A percentile compares a stretch with the other conserved stretches of the same genome.
Evolutionary conservation across 1,284 basidiomycete genomes (phyloP).

Genomic region (Meira miltonrushii): DNA sequence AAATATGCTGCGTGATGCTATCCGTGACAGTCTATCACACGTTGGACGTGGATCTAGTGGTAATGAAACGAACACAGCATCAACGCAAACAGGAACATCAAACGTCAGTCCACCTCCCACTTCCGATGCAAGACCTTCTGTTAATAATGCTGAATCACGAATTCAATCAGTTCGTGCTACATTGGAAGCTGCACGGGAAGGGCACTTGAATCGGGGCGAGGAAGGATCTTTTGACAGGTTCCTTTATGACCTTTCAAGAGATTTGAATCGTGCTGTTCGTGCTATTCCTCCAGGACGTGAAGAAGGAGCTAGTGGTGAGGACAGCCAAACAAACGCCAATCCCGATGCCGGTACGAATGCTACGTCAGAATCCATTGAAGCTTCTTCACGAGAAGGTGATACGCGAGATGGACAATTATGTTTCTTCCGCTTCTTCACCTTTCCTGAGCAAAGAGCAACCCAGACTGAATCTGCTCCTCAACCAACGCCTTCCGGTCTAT

Average conservation of each 20-base stretch:
- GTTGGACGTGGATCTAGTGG: neutral
- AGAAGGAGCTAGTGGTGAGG: neutral
- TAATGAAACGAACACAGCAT: too few species aligned
- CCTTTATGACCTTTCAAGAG: slow-evolving; percentile 11
- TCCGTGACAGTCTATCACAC: neutral
- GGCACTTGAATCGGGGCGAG: slow-evolving; percentile 4
- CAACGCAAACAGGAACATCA: too few species aligned
- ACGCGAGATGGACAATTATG: slow-evolving; percentile 17
- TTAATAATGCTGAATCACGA: neutral
- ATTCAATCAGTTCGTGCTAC: slow-evolving; percentile 9
- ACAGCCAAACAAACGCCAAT: neutral
- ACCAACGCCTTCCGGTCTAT: slow-evolving; percentile 23
- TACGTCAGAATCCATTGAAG: too few species aligned
- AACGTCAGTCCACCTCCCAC: too few species aligned
- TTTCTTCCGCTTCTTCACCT: slow-evolving; percentile 45
- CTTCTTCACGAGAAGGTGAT: slow-evolving; percentile 16
- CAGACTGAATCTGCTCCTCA: neutral
- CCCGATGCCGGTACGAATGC: neutral
- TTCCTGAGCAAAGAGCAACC: neutral
- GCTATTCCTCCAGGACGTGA: slow-evolving; percentile 10
- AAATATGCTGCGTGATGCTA: slow-evolving; percentile 1
- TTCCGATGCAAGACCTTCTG: neutral
- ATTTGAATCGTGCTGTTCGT: slow-evolving; percentile 14
- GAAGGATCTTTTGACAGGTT: slow-evolving; percentile 14
- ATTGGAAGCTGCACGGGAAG: slow-evolving; percentile 11